phyloP scores from a whole-genome alignment of 768 basidiomycete genomes.

The Leccinellum albellum region DNA sequence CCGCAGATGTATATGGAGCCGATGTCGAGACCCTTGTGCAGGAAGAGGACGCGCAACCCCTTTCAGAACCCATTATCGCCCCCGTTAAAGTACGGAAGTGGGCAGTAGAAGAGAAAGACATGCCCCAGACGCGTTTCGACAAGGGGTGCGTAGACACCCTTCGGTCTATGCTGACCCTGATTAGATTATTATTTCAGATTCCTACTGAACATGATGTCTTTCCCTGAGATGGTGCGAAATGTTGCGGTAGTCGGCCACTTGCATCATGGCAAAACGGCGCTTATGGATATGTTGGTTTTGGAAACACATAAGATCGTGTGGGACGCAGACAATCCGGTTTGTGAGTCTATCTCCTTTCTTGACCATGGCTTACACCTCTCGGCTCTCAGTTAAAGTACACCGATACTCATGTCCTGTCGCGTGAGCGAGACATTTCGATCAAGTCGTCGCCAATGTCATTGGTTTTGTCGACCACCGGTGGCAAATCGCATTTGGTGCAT shows the following conservation, averaged over 20 bases:
- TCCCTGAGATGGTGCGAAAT: slow-evolving; percentile 94
- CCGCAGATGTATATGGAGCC: slow-evolving; percentile 85
- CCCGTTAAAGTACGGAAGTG: slow-evolving; percentile 95
- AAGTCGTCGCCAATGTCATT: slow-evolving; percentile 98
- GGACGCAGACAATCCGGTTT: slow-evolving; percentile 86
- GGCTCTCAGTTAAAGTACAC: slow-evolving; percentile 80
- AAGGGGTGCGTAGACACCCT: slow-evolving; percentile 63
- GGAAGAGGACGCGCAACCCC: slow-evolving; percentile 95
- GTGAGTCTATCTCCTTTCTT: slow-evolving; percentile 27
- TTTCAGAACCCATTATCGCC: slow-evolving; percentile 92
- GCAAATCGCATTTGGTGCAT: slow-evolving; percentile 93
- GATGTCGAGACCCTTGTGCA: slow-evolving; percentile 97
- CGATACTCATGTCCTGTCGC: slow-evolving; percentile 88
- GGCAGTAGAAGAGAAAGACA: slow-evolving; percentile 90
- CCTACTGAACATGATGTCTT: slow-evolving; percentile 83
- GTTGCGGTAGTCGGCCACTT: slow-evolving; percentile 95
- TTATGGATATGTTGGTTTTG: slow-evolving; percentile 95
- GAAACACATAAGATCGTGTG: slow-evolving; percentile 95
- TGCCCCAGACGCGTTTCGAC: slow-evolving; percentile 97
- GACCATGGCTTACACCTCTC: slow-evolving; percentile 21
- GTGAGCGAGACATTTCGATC: slow-evolving; percentile 87
- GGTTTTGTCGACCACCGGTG: slow-evolving; percentile 74
- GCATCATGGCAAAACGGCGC: slow-evolving; percentile 95
- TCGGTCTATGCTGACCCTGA: slow-evolving; percentile 2
- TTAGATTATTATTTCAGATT: slow-evolving; percentile 53